Percentiles rank a stretch among this genome's conserved stretches.
phyloP scores from a whole-genome alignment of 1,139 yeast genomes.

The Suhomyces bribrorum region DNA sequence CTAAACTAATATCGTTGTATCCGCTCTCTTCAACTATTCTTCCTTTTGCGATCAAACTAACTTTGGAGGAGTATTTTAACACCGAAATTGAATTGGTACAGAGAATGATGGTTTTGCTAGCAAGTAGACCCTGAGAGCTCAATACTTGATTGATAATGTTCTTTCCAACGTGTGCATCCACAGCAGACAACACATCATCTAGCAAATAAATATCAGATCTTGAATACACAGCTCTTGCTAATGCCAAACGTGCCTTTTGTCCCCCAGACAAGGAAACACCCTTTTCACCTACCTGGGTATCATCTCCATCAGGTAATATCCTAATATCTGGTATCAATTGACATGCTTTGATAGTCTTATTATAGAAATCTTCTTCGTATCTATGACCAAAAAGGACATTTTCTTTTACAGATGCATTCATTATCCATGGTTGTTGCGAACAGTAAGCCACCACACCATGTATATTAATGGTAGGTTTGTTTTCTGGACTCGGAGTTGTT shows the following conservation, averaged over 20 bases:
- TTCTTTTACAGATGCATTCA: slow-evolving; percentile 90
- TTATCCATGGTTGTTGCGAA: slow-evolving; percentile 73
- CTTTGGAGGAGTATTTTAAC: slow-evolving; percentile 32
- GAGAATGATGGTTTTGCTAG: slow-evolving; percentile 35
- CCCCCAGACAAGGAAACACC: slow-evolving; percentile 98
- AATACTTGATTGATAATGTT: slow-evolving; percentile 35
- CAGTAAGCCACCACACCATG: slow-evolving; percentile 38
- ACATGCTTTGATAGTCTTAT: slow-evolving; percentile 80
- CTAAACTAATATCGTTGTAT: slow-evolving; percentile 14
- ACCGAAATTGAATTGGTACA: slow-evolving; percentile 43
- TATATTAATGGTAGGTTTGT: slow-evolving; percentile 10
- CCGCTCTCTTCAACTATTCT: slow-evolving; percentile 27
- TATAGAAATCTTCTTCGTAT: slow-evolving; percentile 77
- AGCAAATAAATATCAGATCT: slow-evolving; percentile 88
- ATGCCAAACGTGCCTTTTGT: slow-evolving; percentile 88
- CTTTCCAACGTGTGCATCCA: slow-evolving; percentile 91
- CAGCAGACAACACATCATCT: slow-evolving; percentile 91
- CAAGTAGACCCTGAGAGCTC: slow-evolving; percentile 29
- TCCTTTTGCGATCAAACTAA: slow-evolving; percentile 30
- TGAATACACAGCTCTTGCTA: slow-evolving; percentile 94
- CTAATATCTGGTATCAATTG: slow-evolving; percentile 72
- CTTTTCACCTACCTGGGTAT: slow-evolving; percentile 92
- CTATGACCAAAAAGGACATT: slow-evolving; percentile 87
- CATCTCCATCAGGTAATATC: slow-evolving; percentile 84
- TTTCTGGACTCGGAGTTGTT: not conserved